Evolutionary conservation across 257 asterid genomes (phyloP).

Genomic region (Solanum neorickii): DNA sequence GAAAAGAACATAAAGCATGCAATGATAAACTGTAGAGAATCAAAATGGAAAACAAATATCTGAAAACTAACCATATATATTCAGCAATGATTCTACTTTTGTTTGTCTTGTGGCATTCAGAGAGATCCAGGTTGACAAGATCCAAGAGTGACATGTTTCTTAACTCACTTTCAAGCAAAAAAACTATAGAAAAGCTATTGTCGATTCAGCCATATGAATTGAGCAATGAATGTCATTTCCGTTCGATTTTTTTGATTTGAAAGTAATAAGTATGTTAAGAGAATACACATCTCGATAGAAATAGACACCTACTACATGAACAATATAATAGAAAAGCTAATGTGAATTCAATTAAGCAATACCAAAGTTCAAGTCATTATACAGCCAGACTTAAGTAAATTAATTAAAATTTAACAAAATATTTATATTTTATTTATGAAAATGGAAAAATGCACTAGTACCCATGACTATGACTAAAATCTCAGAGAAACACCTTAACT

Average conservation of each 20-base stretch:
- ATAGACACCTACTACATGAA: too few relatives aligned
- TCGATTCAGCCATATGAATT: neutral
- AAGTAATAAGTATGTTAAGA: neutral
- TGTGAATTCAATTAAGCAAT: too few relatives aligned
- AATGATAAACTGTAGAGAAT: neutral
- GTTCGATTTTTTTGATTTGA: neutral
- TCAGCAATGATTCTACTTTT: slow-evolving; percentile 16
- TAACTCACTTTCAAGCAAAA: neutral
- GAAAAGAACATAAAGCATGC: neutral
- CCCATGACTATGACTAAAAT: too few relatives aligned
- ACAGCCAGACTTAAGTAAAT: too few relatives aligned
- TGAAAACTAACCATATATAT: neutral
- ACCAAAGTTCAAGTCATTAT: too few relatives aligned
- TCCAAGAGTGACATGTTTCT: slow-evolving; percentile 18
- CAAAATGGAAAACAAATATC: neutral
- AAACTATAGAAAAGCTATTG: too few relatives aligned
- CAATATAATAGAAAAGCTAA: too few relatives aligned
- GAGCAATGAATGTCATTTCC: neutral
- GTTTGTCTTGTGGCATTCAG: slow-evolving; percentile 24
- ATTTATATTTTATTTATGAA: too few relatives aligned
- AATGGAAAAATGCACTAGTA: too few relatives aligned
- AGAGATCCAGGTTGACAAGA: slow-evolving; percentile 51
- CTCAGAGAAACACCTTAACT: too few relatives aligned
- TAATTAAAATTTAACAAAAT: too few relatives aligned
- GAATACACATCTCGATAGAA: neutral